Base-by-base conservation (phyloP, 1,139 yeast genomes). In the Sugiyamaella sp. region DNA sequence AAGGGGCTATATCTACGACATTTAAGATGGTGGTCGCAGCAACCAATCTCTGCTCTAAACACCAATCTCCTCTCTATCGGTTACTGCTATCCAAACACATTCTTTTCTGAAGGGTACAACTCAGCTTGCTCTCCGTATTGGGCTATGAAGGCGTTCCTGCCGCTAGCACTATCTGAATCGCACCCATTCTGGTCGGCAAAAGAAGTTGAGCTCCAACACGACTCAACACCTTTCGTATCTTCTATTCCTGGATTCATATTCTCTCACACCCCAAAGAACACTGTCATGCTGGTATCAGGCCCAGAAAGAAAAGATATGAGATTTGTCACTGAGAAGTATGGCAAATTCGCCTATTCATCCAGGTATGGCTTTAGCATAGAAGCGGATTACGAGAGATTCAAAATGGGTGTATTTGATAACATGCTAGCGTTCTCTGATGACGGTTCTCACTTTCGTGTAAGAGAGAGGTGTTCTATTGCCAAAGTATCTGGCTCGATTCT, bases 91-190 rank as follows among this genome's bases (percentile, higher is more conserved):
- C 72, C 72, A 5, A 67, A 69, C 51, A 55, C 52, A 12, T 60
- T 64, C 46, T 63, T 69, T 64, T 59, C 67, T 12, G 72, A 69
- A 49, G 52, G 57, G 4, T 69, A 69, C 53, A 68, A 68, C 50
- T 68, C 71, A 0, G 61, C 71, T 1, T 66, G 66, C 44, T 68
- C 72, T 2, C 72, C 72, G 4, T 68, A 68, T 48, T 68, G 72
- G 71, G 62, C 67, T 1, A 52, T 68, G 49, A 69, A 69, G 53
- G 61, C 57, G 4, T 65, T 67, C 44, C 50, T 64, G 47, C 65
- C 66, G 4, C 51, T 61, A 32, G 59, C 62, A 4, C 51, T 60
- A 1, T 58, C 62, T 3, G 57, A 24, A 54, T 56, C 49, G 16
- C 71, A 66, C 43, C 62, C 62, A 10, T 61, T 61, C 50, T 61